Evolutionary conservation across 495 filamentous ascomycete genomes (phyloP).

Genomic region (Penicillium coffeae): DNA sequence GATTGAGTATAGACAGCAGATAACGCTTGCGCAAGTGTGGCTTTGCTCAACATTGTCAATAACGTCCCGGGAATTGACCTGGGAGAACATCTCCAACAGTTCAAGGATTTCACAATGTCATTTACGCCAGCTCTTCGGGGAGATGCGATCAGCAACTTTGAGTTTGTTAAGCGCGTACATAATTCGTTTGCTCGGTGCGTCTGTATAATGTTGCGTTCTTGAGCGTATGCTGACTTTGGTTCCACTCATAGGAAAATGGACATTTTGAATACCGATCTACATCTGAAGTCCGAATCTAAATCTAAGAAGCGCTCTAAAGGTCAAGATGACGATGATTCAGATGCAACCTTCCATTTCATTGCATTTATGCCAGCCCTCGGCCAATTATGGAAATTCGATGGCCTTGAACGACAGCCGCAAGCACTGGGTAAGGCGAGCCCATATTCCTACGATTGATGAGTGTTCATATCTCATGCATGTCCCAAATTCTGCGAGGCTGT

Average conservation of each 20-base stretch:
- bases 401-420: conserved; percentile 69
- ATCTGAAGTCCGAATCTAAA: conserved; percentile 58
- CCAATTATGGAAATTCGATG: conserved; percentile 86
- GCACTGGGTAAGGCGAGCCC: conserved; percentile 54
- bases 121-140: conserved; percentile 73
- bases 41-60: conserved; percentile 86
- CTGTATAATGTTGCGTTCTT: not conserved
- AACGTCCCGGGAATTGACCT: conserved; percentile 65
- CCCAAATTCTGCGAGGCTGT: no score
- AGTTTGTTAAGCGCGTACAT: conserved; percentile 74
- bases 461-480: no score
- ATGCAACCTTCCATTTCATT: conserved; percentile 76
- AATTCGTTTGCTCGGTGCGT: conserved; percentile 80
- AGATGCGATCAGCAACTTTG: conserved; percentile 65
- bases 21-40: conserved; percentile 85
- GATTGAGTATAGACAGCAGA: conserved; percentile 54
- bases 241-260: conserved; percentile 59
- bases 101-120: conserved; percentile 65
- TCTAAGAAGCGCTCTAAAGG: conserved; percentile 34
- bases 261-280: conserved; percentile 69
- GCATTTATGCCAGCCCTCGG: conserved; percentile 77
- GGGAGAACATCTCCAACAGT: conserved; percentile 60
- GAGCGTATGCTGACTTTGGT: not conserved
- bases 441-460: no score
- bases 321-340: conserved; percentile 40